Percentiles rank a stretch among this genome's conserved stretches.
Evolutionary conservation across 2,329 filamentous ascomycete genomes (phyloP).

Genomic region (Aspergillus thermomutatus): DNA sequence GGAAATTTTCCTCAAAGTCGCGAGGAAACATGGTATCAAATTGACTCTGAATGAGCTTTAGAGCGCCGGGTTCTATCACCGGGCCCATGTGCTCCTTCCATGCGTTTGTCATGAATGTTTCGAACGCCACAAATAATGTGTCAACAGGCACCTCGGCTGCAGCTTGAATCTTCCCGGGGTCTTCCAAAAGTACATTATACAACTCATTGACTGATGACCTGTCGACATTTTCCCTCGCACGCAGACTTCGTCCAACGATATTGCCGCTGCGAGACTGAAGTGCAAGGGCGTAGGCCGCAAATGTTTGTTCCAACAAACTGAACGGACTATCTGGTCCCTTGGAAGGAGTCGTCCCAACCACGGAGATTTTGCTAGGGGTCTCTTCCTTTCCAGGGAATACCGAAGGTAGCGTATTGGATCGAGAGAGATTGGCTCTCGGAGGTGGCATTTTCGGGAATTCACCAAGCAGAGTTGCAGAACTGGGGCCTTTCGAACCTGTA

Average conservation of each 20-base stretch:
- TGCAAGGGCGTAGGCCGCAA: slow-evolving; percentile 77
- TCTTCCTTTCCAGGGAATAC: slow-evolving; percentile 46
- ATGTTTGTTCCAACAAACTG: slow-evolving; percentile 75
- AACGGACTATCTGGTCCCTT: slow-evolving; percentile 61
- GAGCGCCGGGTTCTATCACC: slow-evolving; percentile 67
- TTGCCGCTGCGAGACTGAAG: slow-evolving; percentile 83
- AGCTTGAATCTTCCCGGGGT: slow-evolving; percentile 72
- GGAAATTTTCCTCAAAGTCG: slow-evolving; percentile 57
- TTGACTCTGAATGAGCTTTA: slow-evolving; percentile 67
- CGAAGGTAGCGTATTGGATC: slow-evolving; percentile 45
- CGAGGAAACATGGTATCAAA: slow-evolving; percentile 42
- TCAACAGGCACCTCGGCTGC: slow-evolving; percentile 75
- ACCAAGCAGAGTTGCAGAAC: slow-evolving; percentile 36
- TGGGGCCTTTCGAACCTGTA: slow-evolving; percentile 32
- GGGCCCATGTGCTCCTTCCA: slow-evolving; percentile 88
- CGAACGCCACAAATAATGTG: slow-evolving; percentile 85
- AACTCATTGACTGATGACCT: slow-evolving; percentile 81
- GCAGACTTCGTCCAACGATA: slow-evolving; percentile 73
- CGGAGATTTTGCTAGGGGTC: slow-evolving; percentile 38
- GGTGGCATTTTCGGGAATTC: slow-evolving; percentile 45
- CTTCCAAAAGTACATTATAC: slow-evolving; percentile 83
- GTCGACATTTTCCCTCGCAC: slow-evolving; percentile 67
- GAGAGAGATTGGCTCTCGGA: slow-evolving; percentile 33
- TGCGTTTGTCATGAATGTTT: slow-evolving; percentile 83
- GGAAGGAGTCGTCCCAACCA: slow-evolving; percentile 52